Evolutionary conservation across 2,329 filamentous ascomycete genomes (phyloP), one percentile per base, ranked within the genome.

Genomic region (Epichloe coenophiala): DNA sequence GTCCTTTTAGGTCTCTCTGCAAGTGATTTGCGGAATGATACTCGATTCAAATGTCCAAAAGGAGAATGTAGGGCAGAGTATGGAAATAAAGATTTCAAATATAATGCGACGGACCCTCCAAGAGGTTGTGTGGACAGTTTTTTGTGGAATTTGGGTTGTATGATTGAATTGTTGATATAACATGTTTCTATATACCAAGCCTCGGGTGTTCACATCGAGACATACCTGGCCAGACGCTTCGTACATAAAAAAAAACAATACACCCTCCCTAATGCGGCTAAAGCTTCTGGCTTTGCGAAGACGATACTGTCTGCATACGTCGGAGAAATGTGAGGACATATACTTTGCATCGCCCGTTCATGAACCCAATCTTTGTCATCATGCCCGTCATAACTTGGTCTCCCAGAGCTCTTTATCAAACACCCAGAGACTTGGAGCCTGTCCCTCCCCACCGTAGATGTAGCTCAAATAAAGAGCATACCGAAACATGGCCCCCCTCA

Each of bases 391-490:
- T 19, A 51, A 23, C 41, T 48, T 53, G 13, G 6, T 6, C 27
- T 45, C 40, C 55, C 58, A 59, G 3, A 46, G 37, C 21, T 56
- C 52, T 33, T 57, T 43, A 42, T 62, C 53, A 45, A 65, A 55
- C 5, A 67, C 61, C 62, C 64, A 65, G 45, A 63, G 50, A 33
- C 65, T 61, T 12, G 61, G 62, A n/a, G 56, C 53, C 33, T 60
- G 58, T 6, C 57, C 56, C 19, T 57, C 53, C 3, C 60, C 58
- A 6, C 50, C 50, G 15, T 58, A 55, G n/a, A 57, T 36, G 36
- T 67, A 67, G 51, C 64, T 67, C 48, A 67, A 50, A 45, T 65
- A 67, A 48, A 67, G 52, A 2, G 64, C 60, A 56, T 66, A 67
- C 44, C 64, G 60, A 50, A 67, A 67, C 56, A 66, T 47, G 3